A percentile compares a stretch with the other conserved stretches of the same genome.
phyloP scores from a whole-genome alignment of 768 basidiomycete genomes.

The Lactarius trivialis region DNA sequence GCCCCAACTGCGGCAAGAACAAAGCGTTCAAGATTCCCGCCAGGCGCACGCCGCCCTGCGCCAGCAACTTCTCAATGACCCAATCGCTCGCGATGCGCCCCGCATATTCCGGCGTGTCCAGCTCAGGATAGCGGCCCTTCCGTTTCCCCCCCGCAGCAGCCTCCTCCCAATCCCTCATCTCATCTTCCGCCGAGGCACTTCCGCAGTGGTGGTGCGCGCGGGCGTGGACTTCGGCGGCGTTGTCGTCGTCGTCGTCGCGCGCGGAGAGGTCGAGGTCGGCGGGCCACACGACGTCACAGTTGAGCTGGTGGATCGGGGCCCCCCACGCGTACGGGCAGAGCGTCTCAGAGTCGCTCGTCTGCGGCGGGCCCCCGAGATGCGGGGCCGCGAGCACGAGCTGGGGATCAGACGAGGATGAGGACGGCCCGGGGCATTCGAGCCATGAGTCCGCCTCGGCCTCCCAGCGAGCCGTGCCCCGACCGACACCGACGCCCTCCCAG shows the following conservation, averaged over 20 bases:
- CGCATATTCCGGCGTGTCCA: conserved; percentile 77
- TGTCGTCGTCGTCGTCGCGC: conserved; percentile 28
- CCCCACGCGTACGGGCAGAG: conserved; percentile 82
- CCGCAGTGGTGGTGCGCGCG: conserved; percentile 19
- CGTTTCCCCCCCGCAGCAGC: conserved; percentile 22
- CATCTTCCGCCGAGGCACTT: conserved; percentile 11
- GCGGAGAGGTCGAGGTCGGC: conserved; percentile 51
- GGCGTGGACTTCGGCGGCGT: not conserved
- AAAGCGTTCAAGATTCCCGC: conserved; percentile 78
- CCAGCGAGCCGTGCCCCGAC: conserved; percentile 36
- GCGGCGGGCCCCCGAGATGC: conserved; percentile 1
- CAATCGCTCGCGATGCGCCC: conserved; percentile 59
- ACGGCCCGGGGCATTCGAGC: conserved; percentile 54
- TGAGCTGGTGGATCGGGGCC: conserved; percentile 61
- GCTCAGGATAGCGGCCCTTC: conserved; percentile 46
- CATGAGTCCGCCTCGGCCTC: conserved; percentile 50
- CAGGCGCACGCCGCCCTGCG: conserved; percentile 76
- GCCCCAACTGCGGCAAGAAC: conserved; percentile 34
- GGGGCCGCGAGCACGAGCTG: not conserved
- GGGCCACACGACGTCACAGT: conserved; percentile 83
- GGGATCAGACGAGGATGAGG: not conserved
- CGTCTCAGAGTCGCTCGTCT: conserved; percentile 41
- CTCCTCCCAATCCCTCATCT: conserved; percentile 12
- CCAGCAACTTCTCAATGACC: conserved; percentile 76
- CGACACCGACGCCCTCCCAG: conserved; percentile 69